Evolutionary conservation across 73 alveolate species (phyloP).

Genomic region (Paramecium pentaurelia): DNA sequence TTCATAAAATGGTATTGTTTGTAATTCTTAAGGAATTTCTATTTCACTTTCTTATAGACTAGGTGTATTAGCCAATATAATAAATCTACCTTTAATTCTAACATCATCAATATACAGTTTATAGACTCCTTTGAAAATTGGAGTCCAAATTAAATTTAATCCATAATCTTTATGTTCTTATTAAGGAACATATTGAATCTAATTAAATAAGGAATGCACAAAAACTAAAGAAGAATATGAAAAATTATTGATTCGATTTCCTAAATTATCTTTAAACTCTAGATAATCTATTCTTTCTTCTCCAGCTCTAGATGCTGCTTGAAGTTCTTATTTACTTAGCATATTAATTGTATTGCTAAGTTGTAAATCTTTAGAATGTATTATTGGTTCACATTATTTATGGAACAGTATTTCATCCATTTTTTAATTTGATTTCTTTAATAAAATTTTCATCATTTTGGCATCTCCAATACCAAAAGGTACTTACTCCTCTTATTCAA

Average conservation of each 20-base stretch:
- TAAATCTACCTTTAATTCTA: constrained; percentile 15
- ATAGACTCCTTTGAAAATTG: constrained; percentile 51
- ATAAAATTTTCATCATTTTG: background rate
- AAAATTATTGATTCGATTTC: background rate
- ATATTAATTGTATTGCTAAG: background rate
- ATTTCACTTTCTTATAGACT: background rate
- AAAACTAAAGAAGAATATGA: background rate
- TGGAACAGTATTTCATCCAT: background rate
- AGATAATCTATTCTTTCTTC: background rate
- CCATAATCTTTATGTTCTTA: background rate
- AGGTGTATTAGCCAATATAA: constrained; percentile 18
- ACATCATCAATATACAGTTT: constrained; percentile 15
- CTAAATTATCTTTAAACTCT: background rate
- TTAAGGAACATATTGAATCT: background rate
- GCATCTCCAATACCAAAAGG: background rate
- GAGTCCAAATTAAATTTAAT: constrained; percentile 31
- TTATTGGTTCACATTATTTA: background rate
- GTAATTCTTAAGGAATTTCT: background rate
- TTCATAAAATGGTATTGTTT: constrained; percentile 16
- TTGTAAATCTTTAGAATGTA: background rate
- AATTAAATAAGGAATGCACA: background rate
- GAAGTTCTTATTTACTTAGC: background rate
- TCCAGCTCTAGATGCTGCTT: constrained; percentile 34
- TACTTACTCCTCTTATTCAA: background rate
- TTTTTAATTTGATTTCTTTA: background rate